Evolutionary conservation across 1,284 basidiomycete genomes (phyloP), one percentile per base, ranked within the genome.

Genomic region (Irpex rosettiformis): DNA sequence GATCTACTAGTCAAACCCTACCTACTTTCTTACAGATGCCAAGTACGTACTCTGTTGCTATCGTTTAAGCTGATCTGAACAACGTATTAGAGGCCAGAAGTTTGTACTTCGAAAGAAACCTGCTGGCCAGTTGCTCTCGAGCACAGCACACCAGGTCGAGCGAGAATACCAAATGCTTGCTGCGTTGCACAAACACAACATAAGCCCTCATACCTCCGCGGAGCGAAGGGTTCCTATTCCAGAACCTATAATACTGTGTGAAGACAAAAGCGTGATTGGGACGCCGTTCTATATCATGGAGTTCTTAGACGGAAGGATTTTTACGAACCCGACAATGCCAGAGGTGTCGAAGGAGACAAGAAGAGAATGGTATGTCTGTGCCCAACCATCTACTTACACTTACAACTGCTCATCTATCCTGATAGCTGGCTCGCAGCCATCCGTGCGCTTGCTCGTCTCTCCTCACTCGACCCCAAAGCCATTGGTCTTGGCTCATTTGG

Each of bases 271-370:
- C 2, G 82, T 98, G 22, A 81, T 96, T 18, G 96, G 95, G 0
- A 94, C 94, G 29, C 83, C 91, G 0, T 98, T 98, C 75, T 98
- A 98, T 71, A 81, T 98, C 40, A 98, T 98, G 96, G 89, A 96
- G 70, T 98, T 92, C 70, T 71, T 98, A 54, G 86, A 94, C 51
- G 96, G 96, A 0, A 80, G 96, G 47, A 96, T 98, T 68, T 98
- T 98, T 74, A 91, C 92, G 6, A 89, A 98, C 71, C 78, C 84
- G 11, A 75, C 84, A 58, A 89, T 98, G 85, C 83, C 83, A 0
- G 85, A 89, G 63, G 74, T 94, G 4, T 70, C 79, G 37, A 75
- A 80, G 6, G 69, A 82, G 54, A 88, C 91, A 66, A 75, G 90
- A 63, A 76, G 78, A 54, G 83, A 89, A 72, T 93, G 91, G 93